Conservation (phyloP, 2,329 filamentous ascomycete species). For the Pyrenophora teres region DNA sequence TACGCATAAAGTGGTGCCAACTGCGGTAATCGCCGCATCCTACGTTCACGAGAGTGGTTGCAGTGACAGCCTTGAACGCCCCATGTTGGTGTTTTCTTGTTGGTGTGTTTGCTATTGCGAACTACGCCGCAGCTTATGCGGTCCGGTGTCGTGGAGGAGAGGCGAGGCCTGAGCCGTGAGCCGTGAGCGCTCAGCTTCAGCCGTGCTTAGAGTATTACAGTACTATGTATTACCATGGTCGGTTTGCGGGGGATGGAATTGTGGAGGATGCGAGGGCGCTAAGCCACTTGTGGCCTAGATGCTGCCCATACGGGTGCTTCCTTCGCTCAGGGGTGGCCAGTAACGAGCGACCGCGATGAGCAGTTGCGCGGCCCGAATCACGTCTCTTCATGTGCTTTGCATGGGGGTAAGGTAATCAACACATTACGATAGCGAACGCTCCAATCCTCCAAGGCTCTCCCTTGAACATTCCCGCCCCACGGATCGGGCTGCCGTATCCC, state of each 20-base stretch:
- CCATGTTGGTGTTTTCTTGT: conserved; percentile 7
- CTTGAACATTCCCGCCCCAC: no score
- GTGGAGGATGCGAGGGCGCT: conserved; percentile 24
- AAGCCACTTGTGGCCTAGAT: conserved; percentile 6
- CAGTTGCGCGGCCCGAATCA: no score
- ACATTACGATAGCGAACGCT: no score
- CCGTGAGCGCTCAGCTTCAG: no score
- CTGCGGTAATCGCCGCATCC: conserved; percentile 14
- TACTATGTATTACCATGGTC: conserved; percentile 1
- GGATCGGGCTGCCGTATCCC: no score
- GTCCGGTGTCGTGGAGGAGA: conserved; percentile 4
- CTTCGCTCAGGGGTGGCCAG: no score
- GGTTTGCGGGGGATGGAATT: conserved; percentile 26
- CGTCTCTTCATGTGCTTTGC: no score
- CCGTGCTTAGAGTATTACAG: no score
- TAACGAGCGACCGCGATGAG: no score
- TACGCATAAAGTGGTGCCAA: conserved; percentile 20
- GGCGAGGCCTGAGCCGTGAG: background rate
- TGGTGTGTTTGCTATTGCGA: background rate
- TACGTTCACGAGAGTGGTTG: conserved; percentile 14
- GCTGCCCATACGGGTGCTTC: no score
- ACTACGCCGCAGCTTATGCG: conserved; percentile 14
- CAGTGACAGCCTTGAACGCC: conserved; percentile 7
- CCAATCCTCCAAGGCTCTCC: no score
- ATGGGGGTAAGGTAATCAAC: no score